Evolutionary conservation across 768 basidiomycete species (phyloP), one percentile per base, ranked within the genome.

Genomic region (Auriscalpium vulgare): DNA sequence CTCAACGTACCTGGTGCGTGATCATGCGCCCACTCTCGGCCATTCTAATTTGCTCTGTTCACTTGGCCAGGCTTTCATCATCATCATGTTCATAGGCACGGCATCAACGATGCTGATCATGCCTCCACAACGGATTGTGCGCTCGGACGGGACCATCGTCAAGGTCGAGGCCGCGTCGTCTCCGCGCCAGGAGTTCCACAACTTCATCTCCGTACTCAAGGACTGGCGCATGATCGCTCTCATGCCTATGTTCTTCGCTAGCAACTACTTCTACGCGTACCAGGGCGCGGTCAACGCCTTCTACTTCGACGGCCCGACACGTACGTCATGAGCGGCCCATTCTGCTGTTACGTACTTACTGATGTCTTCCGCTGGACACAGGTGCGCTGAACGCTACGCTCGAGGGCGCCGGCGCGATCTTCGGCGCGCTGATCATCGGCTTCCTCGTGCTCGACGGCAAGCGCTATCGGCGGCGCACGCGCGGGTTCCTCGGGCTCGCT

Each of bases 211-310:
- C 23, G 62, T 71, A 10, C 63, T 75, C 65, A 75, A 72, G 61
- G 74, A 76, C 64, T 73, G 71, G 67, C 68, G 74, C 53, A 68
- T 76, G 60, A 51, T 75, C 51, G 62, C 70, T 7, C 69, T 76
- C 48, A 59, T 70, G 40, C 75, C 75, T 45, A 74, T 75, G 72
- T 75, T 71, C 65, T 76, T 77, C 63, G 66, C 74, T 9, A 73
- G 71, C 56, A 76, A 75, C 66, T 76, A 72, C 61, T 72, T 76
- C 69, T 76, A 76, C 64, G 70, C 75, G 3, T 77, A 77, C 63
- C 75, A 74, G 61, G 72, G 69, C 56, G 72, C 74, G 19, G 54
- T 76, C 58, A 74, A 73, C 61, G 68, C 70, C 4, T 66, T 57
- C 53, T 62, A 65, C 36, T 75, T 77, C 62, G 74, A 76, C 58